Conservation (phyloP, 2,329 filamentous ascomycete species). For the Zalaria sp. region DNA sequence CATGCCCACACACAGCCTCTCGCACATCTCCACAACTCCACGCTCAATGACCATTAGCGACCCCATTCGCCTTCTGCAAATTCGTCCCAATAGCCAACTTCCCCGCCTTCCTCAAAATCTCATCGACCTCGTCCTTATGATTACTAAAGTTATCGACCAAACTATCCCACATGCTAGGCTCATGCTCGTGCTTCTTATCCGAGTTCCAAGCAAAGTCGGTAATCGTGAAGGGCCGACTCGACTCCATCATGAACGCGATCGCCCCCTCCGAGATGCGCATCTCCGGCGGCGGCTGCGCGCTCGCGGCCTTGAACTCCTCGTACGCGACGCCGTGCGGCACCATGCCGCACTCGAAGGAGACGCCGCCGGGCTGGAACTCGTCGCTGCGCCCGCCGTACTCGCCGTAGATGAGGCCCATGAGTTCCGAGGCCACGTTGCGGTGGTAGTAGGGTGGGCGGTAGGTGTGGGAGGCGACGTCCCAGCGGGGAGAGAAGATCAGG, state of each 20-base stretch:
- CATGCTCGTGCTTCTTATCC: conserved; percentile 28
- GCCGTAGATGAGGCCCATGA: conserved; percentile 22
- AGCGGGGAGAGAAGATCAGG: conserved; percentile 23
- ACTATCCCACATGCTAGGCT: conserved; percentile 22
- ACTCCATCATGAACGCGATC: conserved; percentile 28
- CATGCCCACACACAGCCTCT: no score
- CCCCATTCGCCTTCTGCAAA: no score
- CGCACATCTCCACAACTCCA: no score
- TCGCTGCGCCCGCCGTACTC: conserved; percentile 23
- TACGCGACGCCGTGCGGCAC: conserved; percentile 25
- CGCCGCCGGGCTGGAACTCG: conserved; percentile 26
- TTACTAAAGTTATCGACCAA: conserved; percentile 22
- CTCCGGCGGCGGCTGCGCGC: conserved; percentile 33
- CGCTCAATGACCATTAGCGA: no score
- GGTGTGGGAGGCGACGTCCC: conserved; percentile 25
- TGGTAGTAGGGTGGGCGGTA: conserved; percentile 26
- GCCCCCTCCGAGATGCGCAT: conserved; percentile 29
- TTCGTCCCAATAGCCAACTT: background rate
- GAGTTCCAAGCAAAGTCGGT: conserved; percentile 6
- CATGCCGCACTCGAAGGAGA: conserved; percentile 21
- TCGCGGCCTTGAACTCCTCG: conserved; percentile 32
- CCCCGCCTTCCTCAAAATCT: conserved; percentile 7
- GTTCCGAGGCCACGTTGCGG: conserved; percentile 23
- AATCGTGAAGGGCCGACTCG: conserved; percentile 8
- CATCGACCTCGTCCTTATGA: conserved; percentile 20